These are phyloP conservation scores for Starmerella scarabaei DNA, from an alignment of 805 yeast species.

Conservation along the genomic window DNA sequence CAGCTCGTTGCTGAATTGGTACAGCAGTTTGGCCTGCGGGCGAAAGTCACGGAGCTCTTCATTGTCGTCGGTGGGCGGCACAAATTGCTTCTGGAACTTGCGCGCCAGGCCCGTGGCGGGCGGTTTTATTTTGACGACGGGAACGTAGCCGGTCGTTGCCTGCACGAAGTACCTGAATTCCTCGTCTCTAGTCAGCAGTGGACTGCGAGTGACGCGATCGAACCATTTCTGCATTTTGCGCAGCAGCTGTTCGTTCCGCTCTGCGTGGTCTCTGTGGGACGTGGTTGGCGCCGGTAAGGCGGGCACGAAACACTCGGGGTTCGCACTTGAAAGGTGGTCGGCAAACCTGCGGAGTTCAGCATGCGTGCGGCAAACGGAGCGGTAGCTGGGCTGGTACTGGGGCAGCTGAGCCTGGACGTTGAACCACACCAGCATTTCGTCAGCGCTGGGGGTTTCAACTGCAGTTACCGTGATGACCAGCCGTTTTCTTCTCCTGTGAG, in stretches of 20 bases:
- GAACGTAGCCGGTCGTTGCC: constrained; percentile 55
- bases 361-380: constrained; percentile 67
- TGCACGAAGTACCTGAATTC: constrained; percentile 78
- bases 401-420: constrained; percentile 61
- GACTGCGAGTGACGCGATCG: constrained; percentile 55
- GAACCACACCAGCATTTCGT: constrained; percentile 58
- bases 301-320: constrained; percentile 88
- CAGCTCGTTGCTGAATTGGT: constrained; percentile 36
- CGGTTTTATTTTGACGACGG: constrained; percentile 44
- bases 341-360: constrained; percentile 65
- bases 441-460: constrained; percentile 59
- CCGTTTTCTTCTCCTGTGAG: constrained; percentile 24
- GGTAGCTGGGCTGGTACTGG: constrained; percentile 60
- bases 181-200: constrained; percentile 72
- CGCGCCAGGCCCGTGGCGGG: constrained; percentile 80
- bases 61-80: constrained; percentile 82
- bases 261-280: constrained; percentile 74
- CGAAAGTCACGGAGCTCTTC: constrained; percentile 71
- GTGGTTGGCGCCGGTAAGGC: constrained; percentile 66
- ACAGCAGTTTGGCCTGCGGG: constrained; percentile 70
- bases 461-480: constrained; percentile 48
- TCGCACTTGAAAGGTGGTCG: constrained; percentile 62
- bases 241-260: constrained; percentile 49
- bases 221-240: constrained; percentile 74
- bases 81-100: constrained; percentile 79